These are phyloP conservation scores for Ceratobasidium sp. DNA, from an alignment of 1,284 basidiomycete species.

Conservation along the genomic window DNA sequence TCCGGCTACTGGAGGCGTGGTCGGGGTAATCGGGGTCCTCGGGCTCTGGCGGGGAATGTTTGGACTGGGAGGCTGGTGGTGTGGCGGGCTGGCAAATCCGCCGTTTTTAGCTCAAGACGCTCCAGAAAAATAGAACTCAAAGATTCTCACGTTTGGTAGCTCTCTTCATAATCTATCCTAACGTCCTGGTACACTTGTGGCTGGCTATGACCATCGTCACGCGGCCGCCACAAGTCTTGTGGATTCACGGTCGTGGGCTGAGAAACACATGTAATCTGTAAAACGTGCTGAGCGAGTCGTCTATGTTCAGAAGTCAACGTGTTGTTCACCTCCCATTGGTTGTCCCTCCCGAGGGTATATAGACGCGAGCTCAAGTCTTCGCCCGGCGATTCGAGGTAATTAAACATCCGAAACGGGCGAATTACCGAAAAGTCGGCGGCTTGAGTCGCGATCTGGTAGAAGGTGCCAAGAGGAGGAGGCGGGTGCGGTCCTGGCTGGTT, in stretches of 20 bases:
- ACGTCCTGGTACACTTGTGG: background rate
- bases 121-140: background rate
- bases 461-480: background rate
- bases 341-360: slow-evolving; percentile 29
- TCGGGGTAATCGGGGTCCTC: background rate
- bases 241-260: slow-evolving; percentile 13
- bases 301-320: slow-evolving; percentile 1
- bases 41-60: background rate
- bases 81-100: slow-evolving; percentile 9
- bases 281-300: slow-evolving; percentile 3
- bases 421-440: background rate
- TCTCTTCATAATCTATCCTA: background rate
- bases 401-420: slow-evolving; percentile 8
- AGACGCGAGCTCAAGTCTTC: slow-evolving; percentile 15
- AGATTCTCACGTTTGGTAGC: background rate
- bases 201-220: slow-evolving; percentile 1
- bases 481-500: slow-evolving; percentile 3
- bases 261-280: slow-evolving; percentile 17
- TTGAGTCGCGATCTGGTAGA: background rate
- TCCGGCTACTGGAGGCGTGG: background rate
- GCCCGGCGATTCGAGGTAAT: slow-evolving; percentile 10
- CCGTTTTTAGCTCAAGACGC: background rate
- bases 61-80: background rate
- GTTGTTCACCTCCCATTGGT: slow-evolving; percentile 22
- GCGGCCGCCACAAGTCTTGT: slow-evolving; percentile 1